phyloP scores from a whole-genome alignment of 129 eudicot species.

The Erigeron canadensis region DNA sequence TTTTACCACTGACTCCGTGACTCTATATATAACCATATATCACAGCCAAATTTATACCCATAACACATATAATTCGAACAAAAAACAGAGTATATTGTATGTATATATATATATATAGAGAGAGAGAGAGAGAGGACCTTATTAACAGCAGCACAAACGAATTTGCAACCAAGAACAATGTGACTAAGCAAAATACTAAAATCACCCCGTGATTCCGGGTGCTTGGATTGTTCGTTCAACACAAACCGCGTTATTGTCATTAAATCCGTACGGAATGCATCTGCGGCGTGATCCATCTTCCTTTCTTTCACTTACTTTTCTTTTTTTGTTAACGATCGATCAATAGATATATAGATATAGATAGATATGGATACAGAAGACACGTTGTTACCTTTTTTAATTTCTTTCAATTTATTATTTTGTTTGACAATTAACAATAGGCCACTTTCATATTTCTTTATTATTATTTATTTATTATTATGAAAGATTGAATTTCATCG shows the following conservation, averaged over 20 bases:
- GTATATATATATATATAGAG: not conserved
- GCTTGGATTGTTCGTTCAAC: constrained; percentile 81
- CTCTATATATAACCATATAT: no score
- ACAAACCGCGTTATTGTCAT: constrained; percentile 90
- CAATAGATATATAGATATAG: not conserved
- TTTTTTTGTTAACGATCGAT: no score
- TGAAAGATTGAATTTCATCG: constrained; percentile 31
- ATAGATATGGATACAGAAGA: no score
- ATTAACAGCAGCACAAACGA: constrained; percentile 91
- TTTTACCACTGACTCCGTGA: no score
- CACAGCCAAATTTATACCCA: no score
- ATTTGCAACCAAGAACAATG: constrained; percentile 98
- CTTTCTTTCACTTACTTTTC: not conserved
- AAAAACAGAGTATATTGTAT: not conserved
- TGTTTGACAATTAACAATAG: no score
- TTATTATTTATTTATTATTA: not conserved
- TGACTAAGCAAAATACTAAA: constrained; percentile 82
- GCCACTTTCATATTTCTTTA: not conserved
- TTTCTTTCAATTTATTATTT: no score
- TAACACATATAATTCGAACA: not conserved
- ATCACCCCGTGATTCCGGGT: constrained; percentile 97
- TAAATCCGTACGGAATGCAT: constrained; percentile 86
- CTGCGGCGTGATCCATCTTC: constrained; percentile 86
- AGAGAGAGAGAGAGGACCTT: constrained; percentile 45
- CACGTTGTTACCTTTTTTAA: no score